These are phyloP conservation scores for Penicillium cosmopolitanum DNA, from an alignment of 495 filamentous ascomycete genomes.

Conservation along the genomic window DNA sequence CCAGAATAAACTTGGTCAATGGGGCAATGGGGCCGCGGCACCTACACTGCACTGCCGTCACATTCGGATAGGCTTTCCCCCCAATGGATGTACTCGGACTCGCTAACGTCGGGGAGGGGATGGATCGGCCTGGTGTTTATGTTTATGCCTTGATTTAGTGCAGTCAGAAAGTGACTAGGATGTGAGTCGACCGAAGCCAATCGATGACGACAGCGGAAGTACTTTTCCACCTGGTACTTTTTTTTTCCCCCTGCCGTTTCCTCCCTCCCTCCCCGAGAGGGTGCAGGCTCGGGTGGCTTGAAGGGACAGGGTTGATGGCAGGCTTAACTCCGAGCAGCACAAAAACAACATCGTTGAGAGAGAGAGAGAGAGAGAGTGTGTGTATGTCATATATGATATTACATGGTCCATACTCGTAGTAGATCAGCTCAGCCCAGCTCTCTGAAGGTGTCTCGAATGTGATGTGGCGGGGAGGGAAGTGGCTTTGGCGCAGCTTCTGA, in stretches of 20 bases:
- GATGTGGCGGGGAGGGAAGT: conserved; percentile 1
- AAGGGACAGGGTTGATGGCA: not conserved
- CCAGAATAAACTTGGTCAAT: not conserved
- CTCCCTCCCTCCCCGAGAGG: not conserved
- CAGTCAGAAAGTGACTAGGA: not conserved
- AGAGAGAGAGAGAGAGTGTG: too few relatives aligned
- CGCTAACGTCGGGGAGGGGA: not conserved
- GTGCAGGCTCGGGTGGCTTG: not conserved
- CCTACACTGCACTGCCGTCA: not conserved
- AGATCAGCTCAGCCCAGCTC: too few relatives aligned
- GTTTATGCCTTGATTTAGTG: conserved; percentile 5
- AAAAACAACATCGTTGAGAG: too few relatives aligned
- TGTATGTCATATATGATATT: too few relatives aligned
- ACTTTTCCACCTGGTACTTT: not conserved
- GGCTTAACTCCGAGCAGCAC: not conserved
- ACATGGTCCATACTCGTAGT: too few relatives aligned
- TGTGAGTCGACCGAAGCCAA: not conserved
- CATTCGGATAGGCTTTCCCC: not conserved
- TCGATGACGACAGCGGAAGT: not conserved
- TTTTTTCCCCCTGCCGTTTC: not conserved
- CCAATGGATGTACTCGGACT: not conserved
- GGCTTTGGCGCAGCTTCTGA: conserved; percentile 3
- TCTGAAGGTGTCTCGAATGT: not conserved
- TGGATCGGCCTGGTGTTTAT: conserved; percentile 1
- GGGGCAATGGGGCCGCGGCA: conserved; percentile 7